Base-by-base conservation (phyloP, 1,284 basidiomycete genomes). In the Coniferiporia sulphurascens region DNA sequence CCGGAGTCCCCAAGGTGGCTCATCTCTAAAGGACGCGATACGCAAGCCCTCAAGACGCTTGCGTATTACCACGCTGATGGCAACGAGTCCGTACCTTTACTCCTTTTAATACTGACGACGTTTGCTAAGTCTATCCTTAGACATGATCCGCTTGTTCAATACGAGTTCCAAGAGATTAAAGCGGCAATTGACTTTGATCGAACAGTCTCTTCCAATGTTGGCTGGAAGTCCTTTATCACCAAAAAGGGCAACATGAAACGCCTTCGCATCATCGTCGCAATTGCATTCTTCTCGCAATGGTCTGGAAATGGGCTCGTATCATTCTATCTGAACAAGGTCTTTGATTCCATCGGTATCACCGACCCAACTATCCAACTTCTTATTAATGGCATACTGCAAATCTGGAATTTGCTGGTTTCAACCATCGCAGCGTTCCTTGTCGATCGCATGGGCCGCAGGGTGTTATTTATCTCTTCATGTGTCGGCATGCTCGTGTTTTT, bases 131-230 rank as follows among this genome's bases (percentile, higher is more conserved):
- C 52, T 46, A 41, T 58, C 9, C n/a, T 21, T 58, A 82, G 82
- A 51, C 71, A 84, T 17, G 86, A 90, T 69, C 80, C 84, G 3
- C 80, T 91, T 22, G 85, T 91, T 35, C 74, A 80, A 61, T 86
- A 85, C 65, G 89, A 92, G 69, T 87, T 82, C 65, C 77, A 85
- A 63, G 89, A 91, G 74, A 92, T 92, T 74, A 87, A 83, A 72
- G 77, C 84, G n/a, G 84, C 86, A 27, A 78, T 89, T 56, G 79
- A 82, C 5, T 77, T 85, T 52, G 87, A 89, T 66, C 77, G 79
- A 53, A 75, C 70, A n/a, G 80, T 82, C 48, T 75, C 78, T n/a
- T 68, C 74, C 56, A 83, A 81, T 60, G 71, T 85, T 32, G 84
- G 84, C 53, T 89, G 83, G 82, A 79, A 76, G 65, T 75, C 82